phyloP scores from a whole-genome alignment of 306 rosid species.

The Trifolium repens region DNA sequence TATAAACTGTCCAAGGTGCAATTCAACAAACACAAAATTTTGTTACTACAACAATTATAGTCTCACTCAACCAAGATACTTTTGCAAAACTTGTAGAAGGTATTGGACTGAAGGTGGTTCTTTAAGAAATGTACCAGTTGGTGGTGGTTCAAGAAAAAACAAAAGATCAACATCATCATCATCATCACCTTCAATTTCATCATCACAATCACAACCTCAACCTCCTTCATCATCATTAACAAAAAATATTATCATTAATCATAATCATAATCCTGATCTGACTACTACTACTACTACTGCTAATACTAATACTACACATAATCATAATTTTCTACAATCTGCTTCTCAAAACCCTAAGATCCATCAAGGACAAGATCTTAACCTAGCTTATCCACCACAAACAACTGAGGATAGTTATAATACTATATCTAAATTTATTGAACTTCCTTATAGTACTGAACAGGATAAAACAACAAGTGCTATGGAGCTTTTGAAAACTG shows the following conservation, averaged over 20 bases:
- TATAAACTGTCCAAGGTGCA: slow-evolving; percentile 96
- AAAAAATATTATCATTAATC: slow-evolving; percentile 40
- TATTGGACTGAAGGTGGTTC: slow-evolving; percentile 99
- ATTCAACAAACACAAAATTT: slow-evolving; percentile 92
- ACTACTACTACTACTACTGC: neutral
- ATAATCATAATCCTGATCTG: slow-evolving; percentile 39
- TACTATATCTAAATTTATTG: slow-evolving; percentile 55
- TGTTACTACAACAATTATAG: slow-evolving; percentile 96
- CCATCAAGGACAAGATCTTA: slow-evolving; percentile 88
- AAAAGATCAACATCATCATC: slow-evolving; percentile 64
- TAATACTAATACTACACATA: neutral
- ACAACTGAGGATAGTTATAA: slow-evolving; percentile 43
- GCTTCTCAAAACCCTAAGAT: slow-evolving; percentile 71
- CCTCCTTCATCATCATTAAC: slow-evolving; percentile 25
- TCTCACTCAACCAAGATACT: slow-evolving; percentile 93
- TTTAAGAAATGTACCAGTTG: slow-evolving; percentile 92
- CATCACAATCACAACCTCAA: slow-evolving; percentile 6
- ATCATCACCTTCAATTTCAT: slow-evolving; percentile 49
- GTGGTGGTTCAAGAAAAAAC: slow-evolving; percentile 97
- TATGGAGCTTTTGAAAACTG: slow-evolving; percentile 70
- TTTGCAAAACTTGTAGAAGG: slow-evolving; percentile 95
- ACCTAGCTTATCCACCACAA: slow-evolving; percentile 71
- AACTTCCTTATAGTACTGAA: slow-evolving; percentile 45
- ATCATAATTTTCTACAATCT: slow-evolving; percentile 47
- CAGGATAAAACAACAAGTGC: slow-evolving; percentile 46